Base-by-base conservation (phyloP, 352 stramenopile species). In the Phytophthora sansomeana region DNA sequence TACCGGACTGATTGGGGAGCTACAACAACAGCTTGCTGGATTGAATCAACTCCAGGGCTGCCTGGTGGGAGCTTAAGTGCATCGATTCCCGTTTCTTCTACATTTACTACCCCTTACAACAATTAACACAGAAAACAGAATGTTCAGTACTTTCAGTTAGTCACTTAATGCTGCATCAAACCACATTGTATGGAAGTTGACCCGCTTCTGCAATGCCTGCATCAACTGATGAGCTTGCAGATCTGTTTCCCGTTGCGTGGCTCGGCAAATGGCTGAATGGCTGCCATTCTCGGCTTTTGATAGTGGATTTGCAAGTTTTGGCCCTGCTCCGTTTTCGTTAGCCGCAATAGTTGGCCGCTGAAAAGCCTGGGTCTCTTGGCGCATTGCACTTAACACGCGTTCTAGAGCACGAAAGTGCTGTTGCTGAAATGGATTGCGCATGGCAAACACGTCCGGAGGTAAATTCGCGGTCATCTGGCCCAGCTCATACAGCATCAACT, bases 131-230 rank as follows among this genome's bases (percentile, higher is more conserved):
- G 43, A 60, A 57, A 56, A 29, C 17, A 55, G 5, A 35, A 24
- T 42, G 7, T 8, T 29, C 17, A 42, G n/a, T 61, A 24, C 16
- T 24, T 24, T 24, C 21, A 24, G 21, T 24, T 24, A 24, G 21
- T 24, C 21, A 24, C 21, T 24, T 24, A 24, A 24, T 24, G 13
- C 21, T 21, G 43, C 28, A 54, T 73, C 57, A 60, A 78, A 76
- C 77, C 80, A 88, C 58, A 79, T 78, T 5, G 61, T 66, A 33
- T 88, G 80, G 36, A 78, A 83, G 43, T 88, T 80, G 8, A 72
- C 62, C 46, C 77, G 80, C 48, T 72, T 64, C 32, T 85, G 69
- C 11, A 88, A 63, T 49, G 2, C 19, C 7, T 73, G 62, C 10
- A 84, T 64, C 28, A 83, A 56, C 19, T 28, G 46, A 19, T 59